Evolutionary conservation across 2,329 filamentous ascomycete genomes (phyloP).

Genomic region (Colletotrichum tofieldiae): DNA sequence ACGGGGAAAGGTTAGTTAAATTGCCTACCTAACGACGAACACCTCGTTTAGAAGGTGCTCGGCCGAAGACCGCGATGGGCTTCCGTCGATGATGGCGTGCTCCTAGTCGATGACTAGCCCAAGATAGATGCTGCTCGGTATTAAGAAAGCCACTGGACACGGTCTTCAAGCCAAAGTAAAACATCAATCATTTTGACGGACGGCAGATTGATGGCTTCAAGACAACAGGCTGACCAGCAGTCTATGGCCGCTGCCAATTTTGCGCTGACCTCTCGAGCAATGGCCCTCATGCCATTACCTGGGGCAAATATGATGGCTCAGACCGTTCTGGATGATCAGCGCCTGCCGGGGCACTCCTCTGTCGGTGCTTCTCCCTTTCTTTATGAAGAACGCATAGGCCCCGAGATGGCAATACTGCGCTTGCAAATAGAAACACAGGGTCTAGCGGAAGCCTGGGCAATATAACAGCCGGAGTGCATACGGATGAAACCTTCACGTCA

Average conservation of each 20-base stretch:
- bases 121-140: neutral
- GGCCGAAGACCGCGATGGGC: conserved; percentile 30
- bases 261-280: conserved; percentile 4
- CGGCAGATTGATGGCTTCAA: conserved; percentile 17
- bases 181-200: conserved; percentile 18
- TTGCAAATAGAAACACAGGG: conserved; percentile 30
- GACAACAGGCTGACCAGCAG: neutral
- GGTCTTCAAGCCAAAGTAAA: neutral
- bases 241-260: conserved; percentile 1
- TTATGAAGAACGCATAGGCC: conserved; percentile 23
- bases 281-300: conserved; percentile 30
- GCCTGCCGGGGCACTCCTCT: conserved; percentile 4
- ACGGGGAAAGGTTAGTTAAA: conserved; percentile 17
- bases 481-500: conserved; percentile 39
- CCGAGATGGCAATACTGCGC: conserved; percentile 7
- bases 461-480: conserved; percentile 22
- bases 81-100: conserved; percentile 18
- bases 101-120: conserved; percentile 19
- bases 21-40: conserved; percentile 36
- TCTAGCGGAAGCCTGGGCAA: conserved; percentile 25
- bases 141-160: conserved; percentile 16
- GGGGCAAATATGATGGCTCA: conserved; percentile 33
- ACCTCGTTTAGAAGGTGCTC: conserved; percentile 20
- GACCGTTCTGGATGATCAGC: conserved; percentile 16
- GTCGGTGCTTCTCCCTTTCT: conserved; percentile 28